Evolutionary conservation across 176 grass and related monocot genomes (phyloP).

Genomic region (Oryza glaberrima): DNA sequence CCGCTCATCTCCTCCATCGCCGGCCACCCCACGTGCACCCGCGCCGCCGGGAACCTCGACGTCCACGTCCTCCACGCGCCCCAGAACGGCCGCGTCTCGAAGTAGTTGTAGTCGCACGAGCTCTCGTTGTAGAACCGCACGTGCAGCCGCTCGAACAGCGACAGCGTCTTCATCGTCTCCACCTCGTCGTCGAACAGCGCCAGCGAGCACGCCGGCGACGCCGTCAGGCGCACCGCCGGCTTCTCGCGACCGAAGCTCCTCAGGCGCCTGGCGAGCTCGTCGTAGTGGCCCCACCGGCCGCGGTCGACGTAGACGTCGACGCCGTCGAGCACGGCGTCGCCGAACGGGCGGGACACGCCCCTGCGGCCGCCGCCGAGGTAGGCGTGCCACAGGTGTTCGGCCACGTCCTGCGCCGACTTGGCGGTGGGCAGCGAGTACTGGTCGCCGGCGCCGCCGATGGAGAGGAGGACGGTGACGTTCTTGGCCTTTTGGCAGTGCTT

Average conservation of each 20-base stretch:
- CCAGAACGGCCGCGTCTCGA: background rate
- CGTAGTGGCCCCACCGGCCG: background rate
- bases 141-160: slow-evolving; percentile 34
- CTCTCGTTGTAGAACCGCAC: slow-evolving; percentile 28
- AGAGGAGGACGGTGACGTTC: slow-evolving; percentile 24
- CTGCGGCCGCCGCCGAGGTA: slow-evolving; percentile 29
- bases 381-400: slow-evolving; percentile 40
- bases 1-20: background rate
- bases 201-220: no score
- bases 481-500: slow-evolving; percentile 37
- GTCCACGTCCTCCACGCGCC: slow-evolving; percentile 13
- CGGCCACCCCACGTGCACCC: slow-evolving; percentile 13
- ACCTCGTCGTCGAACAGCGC: slow-evolving; percentile 17
- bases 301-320: slow-evolving; percentile 36
- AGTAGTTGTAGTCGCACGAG: background rate
- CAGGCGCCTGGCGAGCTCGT: slow-evolving; percentile 26
- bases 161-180: no score
- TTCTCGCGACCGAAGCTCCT: no score
- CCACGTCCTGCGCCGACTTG: background rate
- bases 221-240: no score
- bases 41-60: background rate
- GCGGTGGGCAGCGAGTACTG: slow-evolving; percentile 14
- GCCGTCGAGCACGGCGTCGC: slow-evolving; percentile 36
- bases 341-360: background rate
- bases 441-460: slow-evolving; percentile 30